Conservation (phyloP, 176 grass and related monocot genomes). For the Microstegium vimineum region DNA sequence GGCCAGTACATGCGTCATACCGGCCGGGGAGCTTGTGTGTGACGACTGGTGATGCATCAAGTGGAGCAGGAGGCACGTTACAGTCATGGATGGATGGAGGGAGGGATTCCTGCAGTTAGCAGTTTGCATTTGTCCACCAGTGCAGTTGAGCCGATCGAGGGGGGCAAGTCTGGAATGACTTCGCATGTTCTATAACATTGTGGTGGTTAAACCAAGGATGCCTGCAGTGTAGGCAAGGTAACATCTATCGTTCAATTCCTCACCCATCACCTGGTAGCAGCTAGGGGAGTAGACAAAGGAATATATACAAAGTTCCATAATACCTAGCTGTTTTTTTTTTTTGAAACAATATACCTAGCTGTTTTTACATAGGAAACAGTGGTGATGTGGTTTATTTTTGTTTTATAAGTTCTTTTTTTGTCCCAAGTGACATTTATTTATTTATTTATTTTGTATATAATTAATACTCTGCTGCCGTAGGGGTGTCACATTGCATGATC, state of each 20-base stretch:
- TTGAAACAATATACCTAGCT: too few species aligned
- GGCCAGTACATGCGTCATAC: not conserved
- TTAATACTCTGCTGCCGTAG: too few species aligned
- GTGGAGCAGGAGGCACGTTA: not conserved
- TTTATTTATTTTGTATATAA: too few species aligned
- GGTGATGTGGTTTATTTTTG: too few species aligned
- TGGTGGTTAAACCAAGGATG: not conserved
- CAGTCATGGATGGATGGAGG: not conserved
- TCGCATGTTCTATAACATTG: not conserved
- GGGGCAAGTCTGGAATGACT: not conserved
- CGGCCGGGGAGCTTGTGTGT: not conserved
- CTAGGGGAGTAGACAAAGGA: too few species aligned
- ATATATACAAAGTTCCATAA: too few species aligned
- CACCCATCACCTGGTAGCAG: not conserved
- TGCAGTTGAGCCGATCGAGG: not conserved
- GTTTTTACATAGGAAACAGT: too few species aligned
- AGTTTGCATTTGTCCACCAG: not conserved
- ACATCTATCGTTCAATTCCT: not conserved
- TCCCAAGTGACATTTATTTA: too few species aligned
- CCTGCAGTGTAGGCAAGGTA: not conserved
- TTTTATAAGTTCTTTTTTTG: too few species aligned
- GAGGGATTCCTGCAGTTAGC: not conserved
- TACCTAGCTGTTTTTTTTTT: too few species aligned
- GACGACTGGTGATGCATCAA: not conserved
- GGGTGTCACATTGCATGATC: not conserved